These are phyloP conservation scores for Globisporangium solare DNA, from an alignment of 352 stramenopile genomes.

Conservation along the genomic window DNA sequence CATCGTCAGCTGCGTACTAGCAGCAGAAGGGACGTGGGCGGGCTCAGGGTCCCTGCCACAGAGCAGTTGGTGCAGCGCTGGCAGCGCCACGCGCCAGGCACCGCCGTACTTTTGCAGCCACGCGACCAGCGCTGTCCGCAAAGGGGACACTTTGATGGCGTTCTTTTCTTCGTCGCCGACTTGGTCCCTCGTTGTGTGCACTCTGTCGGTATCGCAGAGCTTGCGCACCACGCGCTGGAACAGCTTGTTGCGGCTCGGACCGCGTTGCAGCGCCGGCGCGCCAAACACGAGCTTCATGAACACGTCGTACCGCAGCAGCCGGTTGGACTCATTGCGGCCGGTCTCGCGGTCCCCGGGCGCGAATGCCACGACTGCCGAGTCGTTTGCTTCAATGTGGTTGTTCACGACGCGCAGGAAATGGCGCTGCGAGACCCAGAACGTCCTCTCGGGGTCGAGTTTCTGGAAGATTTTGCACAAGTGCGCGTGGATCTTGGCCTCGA, in stretches of 20 bases:
- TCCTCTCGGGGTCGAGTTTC: constrained; percentile 36
- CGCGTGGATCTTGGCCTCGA: constrained; percentile 28
- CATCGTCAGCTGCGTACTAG: constrained; percentile 11
- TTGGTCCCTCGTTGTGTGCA: constrained; percentile 3
- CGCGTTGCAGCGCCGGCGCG: constrained; percentile 25
- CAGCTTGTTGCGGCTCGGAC: not conserved
- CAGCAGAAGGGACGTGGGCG: not conserved
- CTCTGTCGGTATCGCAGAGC: not conserved
- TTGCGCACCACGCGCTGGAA: constrained; percentile 16
- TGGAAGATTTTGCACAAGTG: constrained; percentile 49
- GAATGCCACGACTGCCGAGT: constrained; percentile 36
- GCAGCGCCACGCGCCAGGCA: constrained; percentile 12
- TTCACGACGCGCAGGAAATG: constrained; percentile 52
- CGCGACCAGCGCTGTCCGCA: too few relatives aligned
- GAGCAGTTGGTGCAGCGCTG: constrained; percentile 17
- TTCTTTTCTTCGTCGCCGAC: constrained; percentile 14
- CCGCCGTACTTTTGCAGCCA: constrained; percentile 11
- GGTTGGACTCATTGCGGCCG: too few relatives aligned
- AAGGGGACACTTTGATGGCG: constrained; percentile 6
- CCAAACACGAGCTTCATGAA: constrained; percentile 51
- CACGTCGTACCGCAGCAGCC: constrained; percentile 42
- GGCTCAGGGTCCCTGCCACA: constrained; percentile 1
- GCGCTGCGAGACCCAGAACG: constrained; percentile 27
- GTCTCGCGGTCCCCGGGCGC: too few relatives aligned
- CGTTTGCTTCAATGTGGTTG: constrained; percentile 27